Evolutionary conservation across 176 grass and related monocot species (phyloP).

Genomic region (Puya raimondii): DNA sequence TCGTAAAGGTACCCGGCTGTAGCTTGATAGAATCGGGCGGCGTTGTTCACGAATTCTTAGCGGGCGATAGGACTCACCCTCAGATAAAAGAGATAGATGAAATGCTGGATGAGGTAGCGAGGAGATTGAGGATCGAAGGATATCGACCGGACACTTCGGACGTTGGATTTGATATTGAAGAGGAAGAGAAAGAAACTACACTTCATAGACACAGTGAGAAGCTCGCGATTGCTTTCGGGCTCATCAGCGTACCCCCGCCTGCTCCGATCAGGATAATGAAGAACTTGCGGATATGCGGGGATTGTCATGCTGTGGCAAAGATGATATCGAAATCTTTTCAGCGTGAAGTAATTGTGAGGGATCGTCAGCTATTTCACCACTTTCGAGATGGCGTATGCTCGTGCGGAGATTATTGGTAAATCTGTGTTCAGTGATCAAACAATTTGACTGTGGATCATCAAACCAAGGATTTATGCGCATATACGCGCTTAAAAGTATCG

Average conservation of each 20-base stretch:
- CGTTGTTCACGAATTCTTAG: conserved; percentile 24
- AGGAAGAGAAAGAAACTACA: conserved; percentile 22
- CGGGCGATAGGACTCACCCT: conserved; percentile 18
- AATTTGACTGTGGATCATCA: background rate
- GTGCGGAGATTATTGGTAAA: conserved; percentile 22
- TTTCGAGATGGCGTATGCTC: conserved; percentile 15
- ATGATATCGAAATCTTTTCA: conserved; percentile 19
- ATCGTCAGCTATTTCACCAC: conserved; percentile 22
- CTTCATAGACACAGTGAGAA: conserved; percentile 24
- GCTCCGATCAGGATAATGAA: conserved; percentile 24
- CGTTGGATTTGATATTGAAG: conserved; percentile 23
- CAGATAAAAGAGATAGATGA: conserved; percentile 15
- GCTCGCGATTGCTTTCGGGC: conserved; percentile 25
- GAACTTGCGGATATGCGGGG: conserved; percentile 15
- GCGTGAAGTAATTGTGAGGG: conserved; percentile 16
- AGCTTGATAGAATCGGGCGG: conserved; percentile 40
- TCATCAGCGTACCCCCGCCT: conserved; percentile 10
- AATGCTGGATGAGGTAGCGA: conserved; percentile 18
- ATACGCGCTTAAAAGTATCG: no score
- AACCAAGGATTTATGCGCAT: no score
- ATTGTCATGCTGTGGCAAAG: conserved; percentile 24
- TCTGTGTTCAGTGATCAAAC: background rate
- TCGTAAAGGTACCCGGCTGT: conserved; percentile 49
- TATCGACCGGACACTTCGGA: conserved; percentile 14
- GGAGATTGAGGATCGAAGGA: conserved; percentile 15